Evolutionary conservation across 768 basidiomycete species (phyloP).

Genomic region (Mycena amicta): DNA sequence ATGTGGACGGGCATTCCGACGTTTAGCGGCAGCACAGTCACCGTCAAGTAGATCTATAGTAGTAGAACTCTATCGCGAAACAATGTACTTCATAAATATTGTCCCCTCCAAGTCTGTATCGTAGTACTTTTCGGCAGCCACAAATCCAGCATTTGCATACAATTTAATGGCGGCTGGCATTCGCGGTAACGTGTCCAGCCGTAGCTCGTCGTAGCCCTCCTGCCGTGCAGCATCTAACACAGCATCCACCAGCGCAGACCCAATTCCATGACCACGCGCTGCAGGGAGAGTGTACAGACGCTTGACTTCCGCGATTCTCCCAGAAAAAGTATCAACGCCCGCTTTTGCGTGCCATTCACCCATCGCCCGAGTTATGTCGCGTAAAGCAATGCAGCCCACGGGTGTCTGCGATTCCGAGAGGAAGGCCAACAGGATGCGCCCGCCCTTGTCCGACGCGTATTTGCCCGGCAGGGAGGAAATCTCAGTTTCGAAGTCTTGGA

Average conservation of each 20-base stretch:
- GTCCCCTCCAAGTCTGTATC: slow-evolving; percentile 2
- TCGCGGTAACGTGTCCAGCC: background rate
- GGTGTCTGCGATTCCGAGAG: background rate
- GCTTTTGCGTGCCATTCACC: background rate
- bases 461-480: background rate
- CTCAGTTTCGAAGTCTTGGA: background rate
- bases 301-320: slow-evolving; percentile 1
- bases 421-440: background rate
- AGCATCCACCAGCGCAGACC: background rate
- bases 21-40: slow-evolving; percentile 10
- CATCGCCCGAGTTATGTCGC: background rate
- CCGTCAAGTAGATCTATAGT: background rate
- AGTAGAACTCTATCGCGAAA: background rate
- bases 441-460: background rate
- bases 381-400: background rate
- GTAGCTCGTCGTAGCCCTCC: background rate
- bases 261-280: background rate
- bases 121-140: background rate
- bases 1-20: slow-evolving; percentile 16
- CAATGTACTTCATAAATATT: background rate
- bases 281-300: background rate
- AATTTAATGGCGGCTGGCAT: background rate
- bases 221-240: background rate
- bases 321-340: background rate
- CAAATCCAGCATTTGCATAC: background rate